Base-by-base conservation (phyloP, 768 basidiomycete genomes). In the Termitomyces heimii region DNA sequence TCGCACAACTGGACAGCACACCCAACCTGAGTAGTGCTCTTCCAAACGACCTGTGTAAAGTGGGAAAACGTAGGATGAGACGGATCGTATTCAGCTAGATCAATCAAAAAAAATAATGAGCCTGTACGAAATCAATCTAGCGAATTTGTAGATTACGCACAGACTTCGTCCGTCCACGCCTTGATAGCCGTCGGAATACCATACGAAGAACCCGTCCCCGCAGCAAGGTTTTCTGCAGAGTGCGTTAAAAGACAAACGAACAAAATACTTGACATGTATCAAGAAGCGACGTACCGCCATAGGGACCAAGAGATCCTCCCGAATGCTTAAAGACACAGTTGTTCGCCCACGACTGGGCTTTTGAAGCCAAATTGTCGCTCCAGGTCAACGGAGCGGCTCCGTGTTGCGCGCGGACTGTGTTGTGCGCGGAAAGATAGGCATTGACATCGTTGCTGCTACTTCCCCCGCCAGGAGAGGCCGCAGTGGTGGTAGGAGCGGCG, bases 31-130 rank as follows among this genome's bases (percentile, higher is more conserved):
- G 77, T 81, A 24, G 82, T 78, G 6, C 68, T 74, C 68, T 89
- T 89, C 88, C 88, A 90, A 8, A 90, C 86, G 5, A 88, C 79
- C 67, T 89, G 87, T 9, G 88, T 89, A 65, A 85, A 90, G 67
- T 90, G 88, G 48, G 85, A 86, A 18, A 79, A 63, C 40, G 68
- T 60, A 2, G 88, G 87, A 67, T 81, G 82, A 63, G 64, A 75
- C 35, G 85, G 71, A 62, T 84, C 62, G 65, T 87, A 88, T 39
- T 80, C 61, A 2, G 76, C 84, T 86, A 44, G 14, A 5, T n/a
- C 84, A 48, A n/a, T n/a, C n/a, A n/a, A 5, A 5, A 26, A 14
- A 57, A 51, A 22, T 20, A 55, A 48, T 43, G 18, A 16, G 14
- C 20, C n/a, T 13, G 26, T 22, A 20, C 12, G 18, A 42, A 18